Evolutionary conservation across 164 flowering plant genomes (phyloP).

Genomic region (Cinnamomum micranthum): DNA sequence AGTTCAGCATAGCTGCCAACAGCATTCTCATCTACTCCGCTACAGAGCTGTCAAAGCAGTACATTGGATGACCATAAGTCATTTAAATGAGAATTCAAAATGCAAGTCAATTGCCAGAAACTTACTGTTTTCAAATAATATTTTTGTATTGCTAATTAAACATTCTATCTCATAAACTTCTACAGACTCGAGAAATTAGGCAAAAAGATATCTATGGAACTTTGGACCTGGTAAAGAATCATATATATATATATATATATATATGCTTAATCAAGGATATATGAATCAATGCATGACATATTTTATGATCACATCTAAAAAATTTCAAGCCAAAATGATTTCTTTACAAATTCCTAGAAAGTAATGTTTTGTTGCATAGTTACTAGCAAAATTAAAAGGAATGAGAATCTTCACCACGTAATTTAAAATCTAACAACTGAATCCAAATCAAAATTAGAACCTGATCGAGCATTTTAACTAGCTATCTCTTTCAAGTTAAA

Average conservation of each 20-base stretch:
- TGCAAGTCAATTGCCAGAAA: background rate
- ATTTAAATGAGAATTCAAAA: background rate
- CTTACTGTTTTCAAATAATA: background rate
- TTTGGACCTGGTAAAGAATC: too few species aligned
- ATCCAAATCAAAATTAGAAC: too few species aligned
- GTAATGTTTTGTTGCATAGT: background rate
- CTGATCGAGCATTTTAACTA: too few species aligned
- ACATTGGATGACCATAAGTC: background rate
- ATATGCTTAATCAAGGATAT: background rate
- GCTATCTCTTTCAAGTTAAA: too few species aligned
- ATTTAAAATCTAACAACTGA: too few species aligned
- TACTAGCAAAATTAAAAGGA: background rate
- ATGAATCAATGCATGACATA: background rate
- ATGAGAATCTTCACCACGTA: too few species aligned
- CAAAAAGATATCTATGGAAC: too few species aligned
- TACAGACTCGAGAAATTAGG: too few species aligned
- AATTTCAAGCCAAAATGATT: background rate
- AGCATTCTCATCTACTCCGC: slow-evolving; percentile 95
- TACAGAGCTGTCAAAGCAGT: slow-evolving; percentile 54
- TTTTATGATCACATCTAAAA: background rate
- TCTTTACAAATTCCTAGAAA: background rate
- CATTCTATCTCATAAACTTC: too few species aligned
- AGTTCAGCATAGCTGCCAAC: slow-evolving; percentile 92
- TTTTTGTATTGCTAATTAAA: too few species aligned
- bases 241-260: too few species aligned